Evolutionary conservation across 371 early-diverging fungal genomes (phyloP), one percentile per base, ranked within the genome.

Genomic region (Mortierella polycephala): DNA sequence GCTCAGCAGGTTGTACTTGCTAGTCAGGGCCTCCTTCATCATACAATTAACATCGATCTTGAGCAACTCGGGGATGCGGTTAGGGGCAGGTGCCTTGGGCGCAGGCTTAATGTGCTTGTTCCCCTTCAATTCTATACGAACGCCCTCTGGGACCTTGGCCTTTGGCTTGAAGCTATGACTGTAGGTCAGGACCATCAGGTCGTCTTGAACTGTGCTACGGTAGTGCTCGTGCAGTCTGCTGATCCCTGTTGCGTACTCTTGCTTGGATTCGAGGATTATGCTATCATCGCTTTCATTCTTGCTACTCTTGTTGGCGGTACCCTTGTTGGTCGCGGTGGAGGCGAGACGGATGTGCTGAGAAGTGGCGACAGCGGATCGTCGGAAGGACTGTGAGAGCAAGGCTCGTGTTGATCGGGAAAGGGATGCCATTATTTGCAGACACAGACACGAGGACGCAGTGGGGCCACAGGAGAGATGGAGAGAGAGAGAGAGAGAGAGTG

Each of bases 1-100:
- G 50, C 92, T 89, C 63, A 98, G 83, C 51, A 98, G 84, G 74
- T 95, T 87, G 81, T 86, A 91, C 88, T 97, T 97, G 91, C 92
- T 96, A 53, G 84, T 75, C 55, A 96, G 86, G 14, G 97, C 96
- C 51, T 92, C 93, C 75, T 94, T 93, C 69, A 91, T 86, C 91
- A 92, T 92, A 67, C 93, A 88, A 75, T 92, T 91, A 44, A 96
- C 79, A 39, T 85, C 85, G 55, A 95, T 91, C 71, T 87, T 89
- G 49, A 89, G 83, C 55, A 95, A 83, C 12, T 81, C 79, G n/a
- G 95, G 95, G 61, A 94, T 77, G 2, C 84, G 75, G 46, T 72
- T 75, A 49, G 85, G 75, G 5, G 85, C 75, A 53, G 85, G 84
- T 7, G 83, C 71, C 42, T 86, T 86, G 37, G 83, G 84, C 60